phyloP scores from a whole-genome alignment of 2,329 filamentous ascomycete genomes.

The Amesomyces nigricolor region DNA sequence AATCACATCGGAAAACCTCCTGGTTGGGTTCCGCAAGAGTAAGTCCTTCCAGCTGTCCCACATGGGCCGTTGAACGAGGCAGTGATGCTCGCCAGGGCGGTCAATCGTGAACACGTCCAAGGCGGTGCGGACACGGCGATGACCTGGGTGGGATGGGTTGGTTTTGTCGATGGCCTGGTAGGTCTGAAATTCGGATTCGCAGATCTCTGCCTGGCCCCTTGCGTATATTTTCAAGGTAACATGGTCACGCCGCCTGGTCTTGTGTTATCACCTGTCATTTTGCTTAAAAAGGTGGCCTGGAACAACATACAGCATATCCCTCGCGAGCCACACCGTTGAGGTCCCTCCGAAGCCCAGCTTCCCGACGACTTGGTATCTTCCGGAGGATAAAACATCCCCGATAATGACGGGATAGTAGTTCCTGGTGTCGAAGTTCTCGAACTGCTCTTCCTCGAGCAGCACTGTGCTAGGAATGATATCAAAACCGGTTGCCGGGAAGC shows the following conservation, averaged over 20 bases:
- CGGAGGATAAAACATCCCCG: neutral
- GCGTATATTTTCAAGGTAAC: slow-evolving; percentile 27
- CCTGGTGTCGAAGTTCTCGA: neutral
- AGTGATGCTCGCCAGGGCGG: slow-evolving; percentile 31
- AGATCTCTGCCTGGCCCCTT: slow-evolving; percentile 5
- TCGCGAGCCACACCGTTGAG: slow-evolving; percentile 8
- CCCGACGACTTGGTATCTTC: slow-evolving; percentile 6
- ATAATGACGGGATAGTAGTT: neutral
- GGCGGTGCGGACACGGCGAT: slow-evolving; percentile 28
- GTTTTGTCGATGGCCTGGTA: slow-evolving; percentile 21
- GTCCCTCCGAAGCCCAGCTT: slow-evolving; percentile 6
- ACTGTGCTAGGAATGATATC: neutral
- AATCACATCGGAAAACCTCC: slow-evolving; percentile 35
- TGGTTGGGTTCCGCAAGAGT: slow-evolving; percentile 32
- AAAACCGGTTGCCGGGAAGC: neutral
- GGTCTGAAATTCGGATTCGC: slow-evolving; percentile 19
- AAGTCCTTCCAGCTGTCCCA: slow-evolving; percentile 38
- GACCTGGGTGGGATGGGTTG: slow-evolving; percentile 28
- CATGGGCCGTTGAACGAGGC: slow-evolving; percentile 35
- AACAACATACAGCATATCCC: too few species aligned
- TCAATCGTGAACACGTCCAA: slow-evolving; percentile 31
- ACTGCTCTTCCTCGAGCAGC: neutral
- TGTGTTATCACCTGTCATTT: too few species aligned
- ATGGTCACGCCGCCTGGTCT: too few species aligned
- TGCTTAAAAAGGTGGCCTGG: too few species aligned